phyloP scores from a whole-genome alignment of 1,284 basidiomycete genomes.

The Inonotus obliquus region DNA sequence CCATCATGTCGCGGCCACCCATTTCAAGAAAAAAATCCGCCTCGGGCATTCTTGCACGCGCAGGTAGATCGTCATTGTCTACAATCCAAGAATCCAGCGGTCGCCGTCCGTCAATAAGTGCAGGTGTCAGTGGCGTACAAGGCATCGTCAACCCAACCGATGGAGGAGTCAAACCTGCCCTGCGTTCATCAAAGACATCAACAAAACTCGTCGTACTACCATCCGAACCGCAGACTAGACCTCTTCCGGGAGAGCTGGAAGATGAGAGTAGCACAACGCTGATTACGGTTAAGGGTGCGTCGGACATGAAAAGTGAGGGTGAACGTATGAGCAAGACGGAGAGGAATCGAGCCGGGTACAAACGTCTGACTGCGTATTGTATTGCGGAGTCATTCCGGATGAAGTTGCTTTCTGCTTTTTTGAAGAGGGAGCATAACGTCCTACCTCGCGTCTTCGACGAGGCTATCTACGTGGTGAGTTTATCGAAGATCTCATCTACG shows the following conservation, averaged over 20 bases:
- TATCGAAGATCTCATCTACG: not conserved
- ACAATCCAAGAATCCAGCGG: slow-evolving; percentile 15
- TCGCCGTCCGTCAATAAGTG: slow-evolving; percentile 11
- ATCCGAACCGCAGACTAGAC: slow-evolving; percentile 85
- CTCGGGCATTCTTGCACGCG: slow-evolving; percentile 7
- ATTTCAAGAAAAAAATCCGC: slow-evolving; percentile 4
- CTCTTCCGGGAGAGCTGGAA: slow-evolving; percentile 49
- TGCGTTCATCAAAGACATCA: slow-evolving; percentile 86
- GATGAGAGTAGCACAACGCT: slow-evolving; percentile 56
- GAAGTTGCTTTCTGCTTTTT: slow-evolving; percentile 75
- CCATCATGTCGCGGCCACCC: slow-evolving; percentile 13
- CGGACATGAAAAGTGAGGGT: slow-evolving; percentile 71
- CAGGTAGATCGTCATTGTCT: slow-evolving; percentile 9
- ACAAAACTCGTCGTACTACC: slow-evolving; percentile 91
- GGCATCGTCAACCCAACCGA: not conserved
- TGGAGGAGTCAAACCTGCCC: slow-evolving; percentile 40
- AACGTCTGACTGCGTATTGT: slow-evolving; percentile 83
- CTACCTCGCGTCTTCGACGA: slow-evolving; percentile 88
- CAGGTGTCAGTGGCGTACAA: not conserved
- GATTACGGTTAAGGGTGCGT: slow-evolving; percentile 37
- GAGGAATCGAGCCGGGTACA: slow-evolving; percentile 69
- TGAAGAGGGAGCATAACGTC: slow-evolving; percentile 93
- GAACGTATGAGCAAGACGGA: slow-evolving; percentile 80
- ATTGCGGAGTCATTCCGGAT: slow-evolving; percentile 80
- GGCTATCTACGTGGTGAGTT: slow-evolving; percentile 83